Base-by-base conservation (phyloP, 306 rosid species). In the Begonia peltatifolia region DNA sequence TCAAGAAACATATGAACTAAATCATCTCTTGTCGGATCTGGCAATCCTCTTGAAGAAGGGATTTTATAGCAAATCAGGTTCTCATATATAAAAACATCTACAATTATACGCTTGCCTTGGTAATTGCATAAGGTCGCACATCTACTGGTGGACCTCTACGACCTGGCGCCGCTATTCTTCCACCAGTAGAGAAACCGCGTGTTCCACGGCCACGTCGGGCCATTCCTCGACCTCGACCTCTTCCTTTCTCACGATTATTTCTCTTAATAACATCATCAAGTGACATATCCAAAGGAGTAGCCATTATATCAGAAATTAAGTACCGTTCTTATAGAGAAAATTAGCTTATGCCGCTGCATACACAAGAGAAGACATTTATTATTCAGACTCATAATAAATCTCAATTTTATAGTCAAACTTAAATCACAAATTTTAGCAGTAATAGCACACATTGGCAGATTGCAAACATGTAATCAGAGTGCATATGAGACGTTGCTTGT, bases 61-160 rank as follows among this genome's bases (percentile, higher is more conserved):
- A 42, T 61, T 41, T 61, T 53, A 61, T 50, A 47, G 57, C 47
- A 61, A 17, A 68, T 56, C 80, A 94, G 80, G 81, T 61, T 77
- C 81, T 82, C 82, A 75, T 76, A 80, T 76, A 83, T 71, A 72
- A 17, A 17, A 77, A 74, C 84, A 81, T 76, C 94, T 64, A 73
- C 79, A 60, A 68, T 71, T 76, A 52, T 66, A 74, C 1, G 99
- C 99, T 90, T 90, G 99, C 99, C 99, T 90, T 90, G 71, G 95
- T 80, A 79, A 90, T 90, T 62, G 79, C 65, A 72, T 72, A 72
- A 30, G 95, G 81, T 50, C 84, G 84, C 47, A 87, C 46, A 72
- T 64, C 75, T 55, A 83, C 66, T 55, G 69, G 42, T 22, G 79
- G 79, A 56, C 74, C 94, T 67, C 95, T 80, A 35, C 82, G 95